These are phyloP conservation scores for Pseudogymnoascus sp. DNA, from an alignment of 2,329 filamentous ascomycete genomes.

Conservation along the genomic window DNA sequence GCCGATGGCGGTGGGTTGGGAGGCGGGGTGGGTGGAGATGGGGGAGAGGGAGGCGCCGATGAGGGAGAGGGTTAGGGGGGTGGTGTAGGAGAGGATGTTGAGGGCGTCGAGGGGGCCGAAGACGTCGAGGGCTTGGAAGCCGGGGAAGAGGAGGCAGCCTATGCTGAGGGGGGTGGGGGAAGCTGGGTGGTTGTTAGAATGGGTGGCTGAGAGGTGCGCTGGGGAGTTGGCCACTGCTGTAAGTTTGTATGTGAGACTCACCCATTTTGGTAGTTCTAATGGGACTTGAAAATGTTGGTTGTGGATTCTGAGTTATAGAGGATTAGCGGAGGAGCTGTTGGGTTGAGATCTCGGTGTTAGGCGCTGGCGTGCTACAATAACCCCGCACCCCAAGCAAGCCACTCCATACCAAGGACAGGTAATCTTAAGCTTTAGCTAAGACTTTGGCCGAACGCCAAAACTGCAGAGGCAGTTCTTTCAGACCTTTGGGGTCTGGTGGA, in stretches of 20 bases:
- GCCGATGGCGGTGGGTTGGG: slow-evolving; percentile 18
- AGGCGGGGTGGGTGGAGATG: slow-evolving; percentile 16
- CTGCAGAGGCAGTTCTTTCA: neutral
- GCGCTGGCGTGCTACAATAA: neutral
- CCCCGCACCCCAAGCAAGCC: neutral
- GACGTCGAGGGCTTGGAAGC: slow-evolving; percentile 30
- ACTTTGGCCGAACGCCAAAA: neutral
- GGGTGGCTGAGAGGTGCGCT: neutral
- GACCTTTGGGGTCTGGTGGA: neutral
- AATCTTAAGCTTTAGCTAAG: neutral
- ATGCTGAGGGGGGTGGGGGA: neutral
- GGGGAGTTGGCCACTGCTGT: neutral
- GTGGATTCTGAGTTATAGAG: neutral
- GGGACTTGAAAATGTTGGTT: neutral
- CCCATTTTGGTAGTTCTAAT: neutral
- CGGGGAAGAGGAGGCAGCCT: slow-evolving; percentile 29
- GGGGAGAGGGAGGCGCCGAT: slow-evolving; percentile 26
- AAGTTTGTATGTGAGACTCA: neutral
- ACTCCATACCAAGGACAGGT: neutral
- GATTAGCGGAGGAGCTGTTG: too few species aligned
- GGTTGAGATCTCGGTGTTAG: neutral
- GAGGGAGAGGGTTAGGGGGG: slow-evolving; percentile 25
- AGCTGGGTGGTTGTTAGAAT: neutral
- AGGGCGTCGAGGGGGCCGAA: neutral
- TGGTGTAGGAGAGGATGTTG: slow-evolving; percentile 15